Evolutionary conservation across 257 asterid genomes (phyloP).

Genomic region (Ocimum tenuiflorum): DNA sequence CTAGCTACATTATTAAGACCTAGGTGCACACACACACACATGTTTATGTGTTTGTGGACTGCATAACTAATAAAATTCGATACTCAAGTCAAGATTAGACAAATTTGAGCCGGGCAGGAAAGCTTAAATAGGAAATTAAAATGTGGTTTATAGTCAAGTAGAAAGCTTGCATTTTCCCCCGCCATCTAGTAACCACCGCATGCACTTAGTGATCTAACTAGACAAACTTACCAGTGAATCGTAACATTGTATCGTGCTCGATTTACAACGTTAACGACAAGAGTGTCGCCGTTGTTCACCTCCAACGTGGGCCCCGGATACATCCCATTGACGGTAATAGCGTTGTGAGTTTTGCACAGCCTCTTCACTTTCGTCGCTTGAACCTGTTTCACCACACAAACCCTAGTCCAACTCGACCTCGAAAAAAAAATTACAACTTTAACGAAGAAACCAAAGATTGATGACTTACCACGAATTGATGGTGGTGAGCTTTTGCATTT

Average conservation of each 20-base stretch:
- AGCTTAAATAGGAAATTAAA: too few relatives aligned
- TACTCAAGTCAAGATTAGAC: too few relatives aligned
- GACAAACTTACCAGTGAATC: slow-evolving; percentile 58
- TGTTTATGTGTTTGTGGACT: too few relatives aligned
- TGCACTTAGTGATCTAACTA: background rate
- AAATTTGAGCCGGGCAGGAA: too few relatives aligned
- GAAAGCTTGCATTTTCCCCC: too few relatives aligned
- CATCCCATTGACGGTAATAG: slow-evolving; percentile 69
- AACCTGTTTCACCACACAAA: slow-evolving; percentile 31
- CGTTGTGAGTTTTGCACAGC: slow-evolving; percentile 75
- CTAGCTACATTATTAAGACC: background rate
- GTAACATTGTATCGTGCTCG: slow-evolving; percentile 72
- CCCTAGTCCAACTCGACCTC: background rate
- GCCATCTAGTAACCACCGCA: too few relatives aligned
- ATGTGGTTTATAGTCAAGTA: too few relatives aligned
- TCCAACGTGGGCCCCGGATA: slow-evolving; percentile 78
- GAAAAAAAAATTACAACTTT: too few relatives aligned
- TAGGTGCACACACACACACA: too few relatives aligned
- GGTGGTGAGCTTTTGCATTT: slow-evolving; percentile 50
- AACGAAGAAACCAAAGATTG: too few relatives aligned
- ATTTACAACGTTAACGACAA: slow-evolving; percentile 60
- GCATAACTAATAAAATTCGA: too few relatives aligned
- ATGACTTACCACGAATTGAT: slow-evolving; percentile 68
- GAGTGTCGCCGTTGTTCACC: slow-evolving; percentile 70
- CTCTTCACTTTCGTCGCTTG: slow-evolving; percentile 84